phyloP scores from a whole-genome alignment of 225 moss, liverwort and hornwort species.

The Climacium dendroides region DNA sequence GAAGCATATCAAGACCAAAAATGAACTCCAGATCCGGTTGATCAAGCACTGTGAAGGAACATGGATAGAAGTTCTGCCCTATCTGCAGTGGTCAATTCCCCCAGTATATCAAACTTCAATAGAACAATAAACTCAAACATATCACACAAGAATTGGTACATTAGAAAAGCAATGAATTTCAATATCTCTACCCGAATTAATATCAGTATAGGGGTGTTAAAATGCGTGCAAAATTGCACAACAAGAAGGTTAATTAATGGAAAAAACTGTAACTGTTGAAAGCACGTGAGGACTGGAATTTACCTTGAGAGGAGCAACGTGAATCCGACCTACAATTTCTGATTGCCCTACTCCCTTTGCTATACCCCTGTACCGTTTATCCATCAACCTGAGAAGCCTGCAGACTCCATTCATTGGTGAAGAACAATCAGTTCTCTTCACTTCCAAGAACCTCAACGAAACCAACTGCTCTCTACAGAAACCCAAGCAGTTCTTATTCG shows the following conservation, averaged over 20 bases:
- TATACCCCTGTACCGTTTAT: slow-evolving; percentile 78
- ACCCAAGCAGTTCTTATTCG: neutral
- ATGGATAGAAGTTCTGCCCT: slow-evolving; percentile 83
- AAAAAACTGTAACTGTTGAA: neutral
- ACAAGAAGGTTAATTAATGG: neutral
- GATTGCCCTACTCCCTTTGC: slow-evolving; percentile 96
- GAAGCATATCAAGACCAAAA: slow-evolving; percentile 97
- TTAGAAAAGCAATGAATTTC: neutral
- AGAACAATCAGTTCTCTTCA: neutral
- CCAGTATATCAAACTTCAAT: neutral
- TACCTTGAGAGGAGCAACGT: slow-evolving; percentile 97
- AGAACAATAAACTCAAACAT: neutral
- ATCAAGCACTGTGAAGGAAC: slow-evolving; percentile 96
- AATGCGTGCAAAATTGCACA: neutral
- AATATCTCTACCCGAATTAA: neutral
- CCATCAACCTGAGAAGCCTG: slow-evolving; percentile 87
- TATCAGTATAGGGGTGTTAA: neutral
- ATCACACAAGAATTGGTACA: neutral
- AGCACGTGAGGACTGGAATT: neutral
- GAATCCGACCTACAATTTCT: slow-evolving; percentile 92
- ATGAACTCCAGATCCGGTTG: slow-evolving; percentile 96
- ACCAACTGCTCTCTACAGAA: neutral
- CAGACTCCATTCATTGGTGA: neutral
- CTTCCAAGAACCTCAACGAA: neutral
- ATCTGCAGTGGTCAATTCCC: slow-evolving; percentile 37